Base-by-base conservation (phyloP, 192 early-diverging fungal genomes). In the Entomortierella beljakovae region DNA sequence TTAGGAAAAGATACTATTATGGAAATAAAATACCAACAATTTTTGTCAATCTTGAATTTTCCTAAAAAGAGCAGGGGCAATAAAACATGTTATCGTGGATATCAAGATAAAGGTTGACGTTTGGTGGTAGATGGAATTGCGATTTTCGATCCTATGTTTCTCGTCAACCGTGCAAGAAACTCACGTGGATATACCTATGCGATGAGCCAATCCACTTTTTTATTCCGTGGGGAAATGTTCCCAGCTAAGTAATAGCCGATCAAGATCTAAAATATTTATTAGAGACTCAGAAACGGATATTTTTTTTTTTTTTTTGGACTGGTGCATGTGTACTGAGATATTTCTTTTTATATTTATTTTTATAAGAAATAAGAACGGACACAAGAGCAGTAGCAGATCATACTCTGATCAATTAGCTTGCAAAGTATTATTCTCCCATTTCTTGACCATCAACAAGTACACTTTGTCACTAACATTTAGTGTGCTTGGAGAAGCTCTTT, bases 131-230 rank as follows among this genome's bases (percentile, higher is more conserved):
- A 5, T 57, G 54, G 54, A 57, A 57, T 33, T 13, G 51, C 51
- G 51, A 53, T 28, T 53, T 25, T 53, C 23, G 51, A 18, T 53
- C 51, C 51, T 25, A 28, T 53, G 23, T 26, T 53, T 50, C n/a
- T 18, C n/a, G 5, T 16, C 49, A 16, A 6, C 23, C 23, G 10
- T 13, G 3, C 22, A 53, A 53, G 51, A 9, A n/a, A n/a, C n/a
- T n/a, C n/a, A n/a, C n/a, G n/a, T n/a, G n/a, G n/a, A n/a, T n/a
- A n/a, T n/a, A n/a, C n/a, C n/a, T n/a, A n/a, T n/a, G n/a, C n/a
- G n/a, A n/a, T n/a, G n/a, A n/a, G 42, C 9, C 42, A 43, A 43
- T 43, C 42, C 42, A 9, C 42, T 43, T 43, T 43, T 43, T 43
- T 43, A 18, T 43, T 43, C n/a, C n/a, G n/a, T n/a, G n/a, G n/a